phyloP scores from a whole-genome alignment of 495 filamentous ascomycete genomes.

The Penicillium ucsense region DNA sequence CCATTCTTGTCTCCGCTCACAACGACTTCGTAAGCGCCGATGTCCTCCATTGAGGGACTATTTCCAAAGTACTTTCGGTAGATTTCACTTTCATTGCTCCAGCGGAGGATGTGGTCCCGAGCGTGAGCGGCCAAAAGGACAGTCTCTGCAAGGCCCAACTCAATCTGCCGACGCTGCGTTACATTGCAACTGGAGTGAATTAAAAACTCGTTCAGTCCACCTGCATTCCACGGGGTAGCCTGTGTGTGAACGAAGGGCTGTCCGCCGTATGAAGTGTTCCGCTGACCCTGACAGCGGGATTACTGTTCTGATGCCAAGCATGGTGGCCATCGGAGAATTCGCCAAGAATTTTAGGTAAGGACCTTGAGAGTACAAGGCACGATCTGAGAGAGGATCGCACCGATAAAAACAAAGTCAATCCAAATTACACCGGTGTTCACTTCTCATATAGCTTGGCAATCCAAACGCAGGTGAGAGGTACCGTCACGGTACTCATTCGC shows the following conservation, averaged over 20 bases:
- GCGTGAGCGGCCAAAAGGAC: conserved; percentile 39
- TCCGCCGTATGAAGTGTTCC: too few relatives aligned
- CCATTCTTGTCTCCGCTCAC: conserved; percentile 35
- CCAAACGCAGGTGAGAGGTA: too few relatives aligned
- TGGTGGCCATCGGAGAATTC: too few relatives aligned
- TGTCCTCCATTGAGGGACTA: conserved; percentile 34
- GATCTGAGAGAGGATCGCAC: too few relatives aligned
- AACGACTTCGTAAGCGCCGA: conserved; percentile 45
- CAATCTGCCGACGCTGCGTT: conserved; percentile 39
- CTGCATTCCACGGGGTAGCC: conserved; percentile 12
- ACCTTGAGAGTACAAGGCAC: too few relatives aligned
- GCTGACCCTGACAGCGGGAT: too few relatives aligned
- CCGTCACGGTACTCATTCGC: too few relatives aligned
- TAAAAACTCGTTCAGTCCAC: conserved; percentile 21
- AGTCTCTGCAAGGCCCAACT: conserved; percentile 38
- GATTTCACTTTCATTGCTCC: conserved; percentile 39
- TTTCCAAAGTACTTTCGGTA: conserved; percentile 51
- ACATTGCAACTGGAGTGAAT: conserved; percentile 49
- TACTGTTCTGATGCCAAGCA: too few relatives aligned
- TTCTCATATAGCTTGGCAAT: too few relatives aligned
- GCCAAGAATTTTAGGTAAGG: too few relatives aligned
- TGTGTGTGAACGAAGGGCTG: conserved; percentile 2
- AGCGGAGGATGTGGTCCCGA: conserved; percentile 36
- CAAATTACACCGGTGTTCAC: too few relatives aligned
- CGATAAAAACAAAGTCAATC: too few relatives aligned